Evolutionary conservation across 2,329 filamentous ascomycete species (phyloP).

Genomic region (Fusarium sp.): DNA sequence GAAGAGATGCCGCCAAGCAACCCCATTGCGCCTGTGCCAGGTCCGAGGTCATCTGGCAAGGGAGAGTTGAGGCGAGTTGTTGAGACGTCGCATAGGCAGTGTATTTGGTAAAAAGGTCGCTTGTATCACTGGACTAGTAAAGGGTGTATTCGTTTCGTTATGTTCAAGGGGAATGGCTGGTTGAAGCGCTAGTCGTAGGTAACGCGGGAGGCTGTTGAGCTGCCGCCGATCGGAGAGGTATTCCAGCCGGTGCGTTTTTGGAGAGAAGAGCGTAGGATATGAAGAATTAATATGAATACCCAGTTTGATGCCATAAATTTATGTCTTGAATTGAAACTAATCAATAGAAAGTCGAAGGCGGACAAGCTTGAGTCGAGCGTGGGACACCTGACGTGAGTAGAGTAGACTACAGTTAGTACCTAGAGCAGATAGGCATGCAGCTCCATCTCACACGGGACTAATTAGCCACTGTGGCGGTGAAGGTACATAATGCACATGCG

Average conservation of each 20-base stretch:
- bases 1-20: slow-evolving; percentile 79
- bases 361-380: slow-evolving; percentile 25
- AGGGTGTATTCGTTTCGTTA: slow-evolving; percentile 6
- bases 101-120: not conserved
- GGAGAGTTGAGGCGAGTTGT: slow-evolving; percentile 30
- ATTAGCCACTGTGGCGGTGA: slow-evolving; percentile 42
- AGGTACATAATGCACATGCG: slow-evolving; percentile 42
- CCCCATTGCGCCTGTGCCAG: slow-evolving; percentile 66
- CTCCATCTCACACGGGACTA: slow-evolving; percentile 34
- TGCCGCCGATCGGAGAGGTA: slow-evolving; percentile 11
- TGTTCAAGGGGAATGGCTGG: slow-evolving; percentile 23
- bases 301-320: slow-evolving; percentile 19
- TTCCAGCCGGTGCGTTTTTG: slow-evolving; percentile 32
- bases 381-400: slow-evolving; percentile 39
- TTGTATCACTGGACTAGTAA: slow-evolving; percentile 1
- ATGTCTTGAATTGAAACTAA: slow-evolving; percentile 25
- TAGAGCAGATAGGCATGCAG: slow-evolving; percentile 20
- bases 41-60: slow-evolving; percentile 58
- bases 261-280: not conserved
- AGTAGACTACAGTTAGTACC: not conserved
- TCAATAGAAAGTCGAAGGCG: slow-evolving; percentile 32
- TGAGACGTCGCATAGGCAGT: slow-evolving; percentile 39
- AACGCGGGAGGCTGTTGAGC: slow-evolving; percentile 8
- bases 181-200: slow-evolving; percentile 14
- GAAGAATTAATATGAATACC: not conserved